Evolutionary conservation across 2,329 filamentous ascomycete genomes (phyloP), one percentile per base, ranked within the genome.

Genomic region (Arthrobotrys iridis): DNA sequence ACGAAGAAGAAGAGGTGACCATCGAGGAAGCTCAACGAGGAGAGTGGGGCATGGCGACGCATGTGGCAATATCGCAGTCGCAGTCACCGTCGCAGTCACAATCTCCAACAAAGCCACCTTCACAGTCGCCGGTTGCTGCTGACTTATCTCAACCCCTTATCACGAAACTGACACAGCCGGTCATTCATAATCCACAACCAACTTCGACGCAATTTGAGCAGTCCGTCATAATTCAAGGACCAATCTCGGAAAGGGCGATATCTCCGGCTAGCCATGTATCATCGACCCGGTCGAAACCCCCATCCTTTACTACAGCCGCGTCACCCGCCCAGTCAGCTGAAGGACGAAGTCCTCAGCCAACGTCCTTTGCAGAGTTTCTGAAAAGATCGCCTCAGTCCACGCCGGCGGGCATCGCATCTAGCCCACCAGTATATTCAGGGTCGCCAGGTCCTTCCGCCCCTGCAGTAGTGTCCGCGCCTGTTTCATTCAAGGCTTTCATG

Each of bases 401-500:
- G 18, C 68, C 68, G 24, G 20, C 33, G 28, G 68, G 50, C 7
- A n/a, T 65, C 22, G 46, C 60, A n/a, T 65, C 50, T 6, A 58
- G 24, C 26, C 60, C 68, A 7, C 59, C 68, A 41, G 52, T 57
- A 41, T 10, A 48, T 4, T 72, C 67, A n/a, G 37, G 8, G n/a
- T 35, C 62, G 11, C 26, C 62, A 22, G 63, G 28, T 4, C 48
- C 48, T 22, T 8, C 24, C 30, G 55, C 45, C 24, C 28, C 59
- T n/a, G 11, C 59, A 24, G 35, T 35, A 30, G 22, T 33, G 10
- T n/a, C 68, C 35, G 59, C 68, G 50, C 59, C 68, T 24, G 63
- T 68, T 59, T 76, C 71, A 15, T 76, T 76, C 40, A 76, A 70
- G 30, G 48, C 48, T 8, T 76, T 76, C 37, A 64, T 76, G 63